Base-by-base conservation (phyloP, 116 monocot species). In the Phalaenopsis hybrid region DNA sequence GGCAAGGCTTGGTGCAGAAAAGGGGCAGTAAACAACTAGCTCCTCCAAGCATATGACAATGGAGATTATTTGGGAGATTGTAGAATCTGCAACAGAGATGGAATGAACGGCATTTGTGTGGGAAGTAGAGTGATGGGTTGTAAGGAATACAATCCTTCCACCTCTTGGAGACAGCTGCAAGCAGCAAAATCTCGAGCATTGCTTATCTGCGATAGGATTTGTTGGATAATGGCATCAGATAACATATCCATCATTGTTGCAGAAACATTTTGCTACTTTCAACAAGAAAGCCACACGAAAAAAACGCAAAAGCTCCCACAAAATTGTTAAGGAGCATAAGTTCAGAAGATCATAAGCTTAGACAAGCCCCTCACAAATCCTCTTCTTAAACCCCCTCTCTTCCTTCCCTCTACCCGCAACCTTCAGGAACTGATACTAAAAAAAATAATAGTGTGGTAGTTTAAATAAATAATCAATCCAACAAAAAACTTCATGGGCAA, bases 21-120 rank as follows among this genome's bases (percentile, higher is more conserved):
- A 95, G 61, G 99, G 94, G 48, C 99, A 95, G 85, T 95, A 94
- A 46, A 99, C 58, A 76, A 95, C 84, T 7, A 99, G 88, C 82
- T 95, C 90, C 81, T 94, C 85, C 3, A 99, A 78, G 5, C 75
- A 75, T 8, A 72, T 18, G 8, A 88, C 86, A 0, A 86, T 78
- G 17, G 69, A 57, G 79, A 99, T 50, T 91, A 99, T 94, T 12
- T 86, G 87, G 31, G 73, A 81, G 16, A 99, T 94, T 59, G 78
- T 48, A 55, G 82, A 81, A 57, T 95, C 91, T 0, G 93, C 83
- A 1, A 78, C 74, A n/a, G 68, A 48, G 49, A 45, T 4, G 46
- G 84, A 82, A 28, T 91, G 85, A 72, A 94, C 90, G 76, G 87
- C 70, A 82, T 81, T 91, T 37, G 77, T 94, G 92, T 28, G 99